Evolutionary conservation across 1,284 basidiomycete species (phyloP), one percentile per base, ranked within the genome.

Genomic region (Kalmanozyma brasiliensis): DNA sequence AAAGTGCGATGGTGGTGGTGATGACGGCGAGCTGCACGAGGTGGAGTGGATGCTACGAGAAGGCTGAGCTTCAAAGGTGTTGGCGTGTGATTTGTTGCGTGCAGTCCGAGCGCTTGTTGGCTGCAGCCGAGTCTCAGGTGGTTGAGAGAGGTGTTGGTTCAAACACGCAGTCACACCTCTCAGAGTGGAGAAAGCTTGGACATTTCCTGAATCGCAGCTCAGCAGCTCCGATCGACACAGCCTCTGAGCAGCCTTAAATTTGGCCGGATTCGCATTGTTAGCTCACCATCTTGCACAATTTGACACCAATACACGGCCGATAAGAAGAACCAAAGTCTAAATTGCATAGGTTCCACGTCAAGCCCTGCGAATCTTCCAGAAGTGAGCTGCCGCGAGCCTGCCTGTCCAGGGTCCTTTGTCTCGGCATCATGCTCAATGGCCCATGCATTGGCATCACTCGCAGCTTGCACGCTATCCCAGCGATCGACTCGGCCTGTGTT

Each of bases 141-240:
- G 20, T 8, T 35, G 52, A 42, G 40, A 13, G 10, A 29, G 40
- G 58, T 55, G 58, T 61, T 61, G 58, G 51, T 52, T 48, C 17
- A 36, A 17, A n/a, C n/a, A n/a, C n/a, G n/a, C n/a, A n/a, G n/a
- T n/a, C 17, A 17, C 20, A 9, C 6, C 36, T 17, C 9, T 29
- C 8, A 45, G 49, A 55, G 59, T 55, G 60, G 60, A 62, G 60
- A 56, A 35, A 62, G 48, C 48, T 43, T 45, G 35, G 48, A 38
- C 40, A 51, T 33, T 53, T 61, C 49, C 36, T 47, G 13, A 32
- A 48, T 17, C 40, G 10, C 26, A 33, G 41, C 53, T 16, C 53
- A 48, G 40, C 49, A 33, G 49, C 37, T 44, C 17, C 55, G 55
- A 65, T 59, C 62, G 55, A 35, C 62, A 64, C 62, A 64, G 62